Conservation (phyloP, 116 monocot genomes). For the Cymodocea nodosa region DNA sequence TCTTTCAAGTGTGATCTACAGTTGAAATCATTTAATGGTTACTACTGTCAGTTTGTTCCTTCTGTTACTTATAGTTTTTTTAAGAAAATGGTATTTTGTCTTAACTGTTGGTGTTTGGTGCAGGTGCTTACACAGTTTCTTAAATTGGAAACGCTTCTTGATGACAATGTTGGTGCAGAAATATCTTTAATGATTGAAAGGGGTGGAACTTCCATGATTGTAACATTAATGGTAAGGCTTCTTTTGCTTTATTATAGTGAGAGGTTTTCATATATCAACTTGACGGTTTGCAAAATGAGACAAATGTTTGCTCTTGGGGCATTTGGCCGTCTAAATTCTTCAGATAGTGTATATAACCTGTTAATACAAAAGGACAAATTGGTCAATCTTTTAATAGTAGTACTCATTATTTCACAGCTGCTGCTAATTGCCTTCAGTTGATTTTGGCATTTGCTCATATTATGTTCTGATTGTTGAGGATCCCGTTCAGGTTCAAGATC, state of each 20-base stretch:
- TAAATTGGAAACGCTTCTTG: constrained; percentile 68
- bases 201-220: constrained; percentile 43
- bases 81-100: neutral
- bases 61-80: too few relatives aligned
- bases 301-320: too few relatives aligned
- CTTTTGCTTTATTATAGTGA: neutral
- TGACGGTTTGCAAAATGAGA: too few relatives aligned
- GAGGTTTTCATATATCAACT: too few relatives aligned
- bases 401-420: neutral
- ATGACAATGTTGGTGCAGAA: constrained; percentile 45
- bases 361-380: neutral
- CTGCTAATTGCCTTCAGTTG: neutral
- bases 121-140: constrained; percentile 93
- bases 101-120: constrained; percentile 7
- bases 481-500: constrained; percentile 66
- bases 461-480: neutral
- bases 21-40: too few relatives aligned
- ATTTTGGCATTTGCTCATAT: neutral
- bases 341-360: neutral
- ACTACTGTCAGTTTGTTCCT: too few relatives aligned
- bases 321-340: too few relatives aligned
- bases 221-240: constrained; percentile 48
- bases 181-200: constrained; percentile 73
- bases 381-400: neutral
- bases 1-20: too few relatives aligned